Percentiles rank a stretch among this genome's conserved stretches.
phyloP scores from a whole-genome alignment of 2,329 filamentous ascomycete species.

The Diaporthe sp. region DNA sequence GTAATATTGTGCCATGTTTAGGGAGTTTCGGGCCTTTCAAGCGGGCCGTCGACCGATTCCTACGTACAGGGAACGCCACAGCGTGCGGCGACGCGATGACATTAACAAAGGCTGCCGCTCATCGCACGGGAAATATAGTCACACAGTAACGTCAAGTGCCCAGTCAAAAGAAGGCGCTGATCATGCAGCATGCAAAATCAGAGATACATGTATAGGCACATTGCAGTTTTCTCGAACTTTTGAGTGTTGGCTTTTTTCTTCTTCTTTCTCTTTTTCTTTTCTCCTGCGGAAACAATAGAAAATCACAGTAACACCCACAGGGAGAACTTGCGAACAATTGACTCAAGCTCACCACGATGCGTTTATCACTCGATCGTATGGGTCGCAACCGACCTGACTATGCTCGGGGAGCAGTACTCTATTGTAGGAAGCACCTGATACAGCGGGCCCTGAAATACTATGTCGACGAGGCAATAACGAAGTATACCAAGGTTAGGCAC shows the following conservation, averaged over 20 bases:
- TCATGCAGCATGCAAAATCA: background rate
- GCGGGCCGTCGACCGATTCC: no score
- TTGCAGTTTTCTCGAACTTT: background rate
- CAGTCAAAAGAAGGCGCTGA: background rate
- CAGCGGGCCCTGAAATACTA: background rate
- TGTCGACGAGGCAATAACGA: background rate
- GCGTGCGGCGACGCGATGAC: background rate
- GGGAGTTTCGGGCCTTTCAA: background rate
- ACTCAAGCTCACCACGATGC: background rate
- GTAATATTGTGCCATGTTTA: background rate
- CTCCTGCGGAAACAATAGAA: background rate
- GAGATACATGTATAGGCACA: background rate
- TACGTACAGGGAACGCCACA: background rate
- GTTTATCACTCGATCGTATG: background rate
- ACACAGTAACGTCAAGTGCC: background rate
- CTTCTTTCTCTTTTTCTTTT: no score
- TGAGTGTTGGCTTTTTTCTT: no score
- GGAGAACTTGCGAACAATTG: background rate
- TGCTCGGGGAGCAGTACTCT: background rate
- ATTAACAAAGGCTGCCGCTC: background rate
- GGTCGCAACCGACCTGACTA: background rate
- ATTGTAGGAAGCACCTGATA: background rate
- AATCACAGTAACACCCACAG: background rate
- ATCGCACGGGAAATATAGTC: background rate
- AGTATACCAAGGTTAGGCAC: background rate